Percentiles rank a stretch among this genome's conserved stretches.
Conservation (phyloP, 2,329 filamentous ascomycete genomes). For the Pseudomassariella vexata region DNA sequence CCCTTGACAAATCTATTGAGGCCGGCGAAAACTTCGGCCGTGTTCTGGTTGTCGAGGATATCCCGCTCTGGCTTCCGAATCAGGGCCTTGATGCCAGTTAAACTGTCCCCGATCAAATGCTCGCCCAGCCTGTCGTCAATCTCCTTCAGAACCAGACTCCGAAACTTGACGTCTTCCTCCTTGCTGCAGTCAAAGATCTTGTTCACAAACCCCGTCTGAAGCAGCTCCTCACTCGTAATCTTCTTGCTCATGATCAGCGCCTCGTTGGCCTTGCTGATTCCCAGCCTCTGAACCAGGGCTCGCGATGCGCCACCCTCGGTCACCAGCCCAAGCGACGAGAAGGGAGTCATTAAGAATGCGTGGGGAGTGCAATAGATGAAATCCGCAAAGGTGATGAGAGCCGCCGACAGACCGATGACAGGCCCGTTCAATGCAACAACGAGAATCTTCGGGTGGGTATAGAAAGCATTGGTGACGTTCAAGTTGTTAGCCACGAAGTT, state of each 20-base stretch:
- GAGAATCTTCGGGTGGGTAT: conserved; percentile 90
- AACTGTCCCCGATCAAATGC: conserved; percentile 73
- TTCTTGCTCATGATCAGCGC: conserved; percentile 85
- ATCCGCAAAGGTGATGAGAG: conserved; percentile 76
- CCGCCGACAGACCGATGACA: conserved; percentile 80
- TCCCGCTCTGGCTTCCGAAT: conserved; percentile 70
- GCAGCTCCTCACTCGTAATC: conserved; percentile 67
- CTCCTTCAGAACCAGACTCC: conserved; percentile 66
- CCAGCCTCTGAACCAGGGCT: conserved; percentile 74
- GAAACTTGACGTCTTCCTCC: conserved; percentile 64
- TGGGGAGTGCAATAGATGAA: conserved; percentile 85
- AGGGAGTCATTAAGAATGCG: conserved; percentile 84
- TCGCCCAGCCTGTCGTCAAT: conserved; percentile 74
- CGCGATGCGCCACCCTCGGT: conserved; percentile 78
- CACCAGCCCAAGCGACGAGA: conserved; percentile 83
- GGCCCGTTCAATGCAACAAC: conserved; percentile 89
- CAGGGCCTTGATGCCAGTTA: conserved; percentile 80
- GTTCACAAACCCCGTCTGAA: conserved; percentile 78
- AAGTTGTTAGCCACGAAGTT: conserved; percentile 81
- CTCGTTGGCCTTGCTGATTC: conserved; percentile 80
- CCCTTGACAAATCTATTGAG: conserved; percentile 75
- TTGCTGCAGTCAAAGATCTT: conserved; percentile 60
- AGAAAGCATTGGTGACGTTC: conserved; percentile 84
- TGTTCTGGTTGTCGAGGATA: conserved; percentile 68
- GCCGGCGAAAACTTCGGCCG: conserved; percentile 79